Evolutionary conservation across 2,329 filamentous ascomycete species (phyloP).

Genomic region (Colletotrichum aenigma): DNA sequence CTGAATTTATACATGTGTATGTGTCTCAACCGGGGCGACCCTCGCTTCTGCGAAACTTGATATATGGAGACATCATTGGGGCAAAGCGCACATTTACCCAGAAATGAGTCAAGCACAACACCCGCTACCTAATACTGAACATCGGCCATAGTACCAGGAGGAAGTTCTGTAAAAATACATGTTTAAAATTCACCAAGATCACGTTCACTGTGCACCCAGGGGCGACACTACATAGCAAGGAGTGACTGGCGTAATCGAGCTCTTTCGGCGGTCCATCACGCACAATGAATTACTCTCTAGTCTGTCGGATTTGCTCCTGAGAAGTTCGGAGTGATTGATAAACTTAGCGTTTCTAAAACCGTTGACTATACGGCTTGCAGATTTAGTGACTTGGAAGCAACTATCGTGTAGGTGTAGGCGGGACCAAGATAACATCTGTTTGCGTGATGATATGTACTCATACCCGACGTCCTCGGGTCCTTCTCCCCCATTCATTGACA

Average conservation of each 20-base stretch:
- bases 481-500: background rate
- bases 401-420: background rate
- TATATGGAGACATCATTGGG: background rate
- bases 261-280: background rate
- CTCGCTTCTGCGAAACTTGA: background rate
- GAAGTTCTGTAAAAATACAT: background rate
- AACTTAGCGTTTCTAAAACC: rapidly evolving
- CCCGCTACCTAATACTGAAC: background rate
- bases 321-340: background rate
- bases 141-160: background rate
- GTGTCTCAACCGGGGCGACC: background rate
- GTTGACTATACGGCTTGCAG: background rate
- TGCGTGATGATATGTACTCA: background rate
- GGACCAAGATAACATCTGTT: background rate
- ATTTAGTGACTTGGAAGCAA: background rate
- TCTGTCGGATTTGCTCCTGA: background rate
- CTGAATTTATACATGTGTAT: background rate
- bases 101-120: background rate
- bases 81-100: background rate
- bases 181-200: background rate
- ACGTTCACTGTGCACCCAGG: background rate
- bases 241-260: background rate
- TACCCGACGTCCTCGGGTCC: background rate
- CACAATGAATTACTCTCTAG: background rate
- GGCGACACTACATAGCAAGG: background rate